These are phyloP conservation scores for Solanum bulbocastanum DNA, from an alignment of 257 asterid genomes.

Conservation along the genomic window DNA sequence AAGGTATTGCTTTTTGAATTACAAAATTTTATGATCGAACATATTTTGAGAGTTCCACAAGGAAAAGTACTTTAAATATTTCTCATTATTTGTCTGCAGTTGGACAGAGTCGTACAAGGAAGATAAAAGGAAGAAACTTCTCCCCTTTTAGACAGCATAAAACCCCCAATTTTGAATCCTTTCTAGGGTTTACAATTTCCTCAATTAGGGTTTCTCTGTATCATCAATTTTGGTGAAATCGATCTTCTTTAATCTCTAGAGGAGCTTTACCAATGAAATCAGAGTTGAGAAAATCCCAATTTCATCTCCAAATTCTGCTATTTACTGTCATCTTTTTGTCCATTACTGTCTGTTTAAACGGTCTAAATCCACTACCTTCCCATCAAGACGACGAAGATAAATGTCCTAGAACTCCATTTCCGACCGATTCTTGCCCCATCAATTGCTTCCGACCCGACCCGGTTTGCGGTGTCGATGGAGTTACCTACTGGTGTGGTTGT, in stretches of 20 bases:
- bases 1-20: rapidly evolving
- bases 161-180: background rate
- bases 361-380: slow-evolving; percentile 30
- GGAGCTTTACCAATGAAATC: background rate
- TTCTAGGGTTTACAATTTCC: background rate
- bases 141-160: background rate
- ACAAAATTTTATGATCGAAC: rapidly evolving
- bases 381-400: slow-evolving; percentile 24
- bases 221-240: background rate
- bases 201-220: background rate
- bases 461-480: slow-evolving; percentile 80
- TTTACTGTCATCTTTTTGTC: slow-evolving; percentile 15
- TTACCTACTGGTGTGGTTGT: slow-evolving; percentile 98
- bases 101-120: background rate
- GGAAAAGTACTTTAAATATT: background rate
- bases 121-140: background rate
- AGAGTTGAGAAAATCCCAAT: background rate
- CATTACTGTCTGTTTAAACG: slow-evolving; percentile 37
- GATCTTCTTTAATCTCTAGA: background rate
- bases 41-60: too few species aligned
- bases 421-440: slow-evolving; percentile 47
- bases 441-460: slow-evolving; percentile 92
- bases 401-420: slow-evolving; percentile 30
- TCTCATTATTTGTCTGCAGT: background rate
- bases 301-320: slow-evolving; percentile 14